A percentile compares a stretch with the other conserved stretches of the same genome.
Evolutionary conservation across 169 alveolate species (phyloP).

Genomic region (Cryptosporidium parvum): DNA sequence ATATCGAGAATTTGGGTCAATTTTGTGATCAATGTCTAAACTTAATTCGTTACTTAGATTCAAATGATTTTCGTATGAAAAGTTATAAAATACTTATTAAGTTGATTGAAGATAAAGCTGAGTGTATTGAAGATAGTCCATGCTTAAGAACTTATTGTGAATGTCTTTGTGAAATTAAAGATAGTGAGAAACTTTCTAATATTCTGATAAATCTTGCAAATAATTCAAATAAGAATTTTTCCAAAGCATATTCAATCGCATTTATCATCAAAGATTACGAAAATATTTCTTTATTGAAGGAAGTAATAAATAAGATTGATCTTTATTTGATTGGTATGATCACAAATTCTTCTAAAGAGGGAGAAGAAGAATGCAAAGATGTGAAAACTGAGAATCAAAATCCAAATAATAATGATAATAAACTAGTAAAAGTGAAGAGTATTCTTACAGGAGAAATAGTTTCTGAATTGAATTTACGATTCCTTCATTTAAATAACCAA

Average conservation of each 20-base stretch:
- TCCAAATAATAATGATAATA: background rate
- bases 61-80: slow-evolving; percentile 26
- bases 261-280: slow-evolving; percentile 22
- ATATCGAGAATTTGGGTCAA: background rate
- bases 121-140: background rate
- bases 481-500: slow-evolving; percentile 90
- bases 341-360: background rate
- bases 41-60: slow-evolving; percentile 7
- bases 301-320: background rate
- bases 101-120: slow-evolving; percentile 1
- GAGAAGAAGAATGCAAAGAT: background rate
- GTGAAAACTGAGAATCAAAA: background rate
- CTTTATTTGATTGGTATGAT: background rate
- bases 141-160: slow-evolving; percentile 30
- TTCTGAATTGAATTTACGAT: slow-evolving; percentile 86
- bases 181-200: background rate
- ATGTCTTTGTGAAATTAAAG: slow-evolving; percentile 31
- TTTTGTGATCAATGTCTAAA: slow-evolving; percentile 29
- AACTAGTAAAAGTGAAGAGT: slow-evolving; percentile 75
- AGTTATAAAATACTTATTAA: slow-evolving; percentile 24
- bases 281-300: background rate
- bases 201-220: background rate
- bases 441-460: slow-evolving; percentile 86
- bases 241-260: slow-evolving; percentile 38
- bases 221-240: background rate